Base-by-base conservation (phyloP, 208 protist species). In the Wallacemonas sp. region DNA sequence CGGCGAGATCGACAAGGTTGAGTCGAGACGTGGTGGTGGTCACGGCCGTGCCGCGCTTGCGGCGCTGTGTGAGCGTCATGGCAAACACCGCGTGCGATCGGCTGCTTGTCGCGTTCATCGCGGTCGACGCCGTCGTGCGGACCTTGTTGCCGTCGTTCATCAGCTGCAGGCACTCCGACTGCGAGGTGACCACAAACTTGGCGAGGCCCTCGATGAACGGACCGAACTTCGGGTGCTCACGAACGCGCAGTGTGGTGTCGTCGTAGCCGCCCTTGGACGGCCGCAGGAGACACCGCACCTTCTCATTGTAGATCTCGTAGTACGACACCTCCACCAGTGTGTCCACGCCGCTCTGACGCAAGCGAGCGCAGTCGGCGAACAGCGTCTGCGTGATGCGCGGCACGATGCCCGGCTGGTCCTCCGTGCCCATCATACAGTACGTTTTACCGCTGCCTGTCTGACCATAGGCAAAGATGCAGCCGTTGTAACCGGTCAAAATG, bases 261-360 rank as follows among this genome's bases (percentile, higher is more conserved):
- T 93, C 86, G 65, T 79, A 81, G 29, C 77, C 87, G 33, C 66
- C 72, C 4, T 65, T 68, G 1, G 77, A 78, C 10, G 85, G 83
- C 10, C 79, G 64, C 36, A 97, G 66, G 12, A 97, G 74, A 57
- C 84, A 86, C 28, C 83, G 76, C 1, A 96, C 89, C 69, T 88
- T 86, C 64, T 97, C 93, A 48, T 93, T 94, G 81, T 97, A 97
- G 39, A 97, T 93, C 50, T 97, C 93, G 67, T 92, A 87, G 63
- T 87, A 92, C n/a, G 84, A 90, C 11, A 92, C 73, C 42, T 92
- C 79, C 14, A 94, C 77, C 48, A 82, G 87, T 10, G 94, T 87
- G 41, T 98, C 88, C 26, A 82, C 68, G 20, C 79, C 75, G 18
- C 73, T 72, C 12, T 72, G 45, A 10, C 76, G 49, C 46, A 91